Base-by-base conservation (phyloP, 2,329 filamentous ascomycete genomes). In the Huntiella omanensis region DNA sequence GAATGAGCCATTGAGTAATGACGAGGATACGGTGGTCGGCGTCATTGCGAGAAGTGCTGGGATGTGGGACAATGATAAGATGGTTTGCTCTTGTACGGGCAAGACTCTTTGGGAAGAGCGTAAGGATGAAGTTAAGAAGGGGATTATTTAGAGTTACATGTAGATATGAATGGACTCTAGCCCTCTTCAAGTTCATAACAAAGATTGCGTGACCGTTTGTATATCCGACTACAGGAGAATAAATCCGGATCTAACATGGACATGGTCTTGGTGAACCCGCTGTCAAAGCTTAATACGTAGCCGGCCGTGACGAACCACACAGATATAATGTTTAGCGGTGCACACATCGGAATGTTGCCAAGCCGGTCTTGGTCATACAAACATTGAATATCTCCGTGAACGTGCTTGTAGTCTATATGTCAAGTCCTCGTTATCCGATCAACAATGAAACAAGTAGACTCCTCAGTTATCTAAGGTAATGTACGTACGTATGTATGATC, bases 61-160 rank as follows among this genome's bases (percentile, higher is more conserved):
- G n/a, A 81, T 94, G 51, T 98, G 91, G 91, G 88, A 95, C 61
- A 94, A 98, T 56, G 85, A 95, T 60, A 98, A 96, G 71, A 94
- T 83, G 40, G 88, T 98, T 4, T 98, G 91, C 61, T 94, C 86
- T 41, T 98, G 91, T 63, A 93, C 86, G 34, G 91, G 91, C 3
- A 96, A 96, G 75, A 96, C 87, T 48, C 75, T 98, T 8, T 98
- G 91, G 91, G 83, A 98, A 63, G 91, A 98, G 69, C 76, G 91
- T 55, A 79, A 80, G 63, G 87, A 95, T 57, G 84, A 94, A 65
- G 77, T 87, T 37, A 70, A 73, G 53, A 87, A 84, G 64, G 91
- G 91, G 2, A 96, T 98, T 84, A 65, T 91, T 54, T 95, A 62
- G 76, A 51, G n/a, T 22, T 13, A 35, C 22, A 35, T 38, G 17